A percentile compares a stretch with the other conserved stretches of the same genome.
Evolutionary conservation across 2,329 filamentous ascomycete species (phyloP).

Genomic region (Fusarium succisae): DNA sequence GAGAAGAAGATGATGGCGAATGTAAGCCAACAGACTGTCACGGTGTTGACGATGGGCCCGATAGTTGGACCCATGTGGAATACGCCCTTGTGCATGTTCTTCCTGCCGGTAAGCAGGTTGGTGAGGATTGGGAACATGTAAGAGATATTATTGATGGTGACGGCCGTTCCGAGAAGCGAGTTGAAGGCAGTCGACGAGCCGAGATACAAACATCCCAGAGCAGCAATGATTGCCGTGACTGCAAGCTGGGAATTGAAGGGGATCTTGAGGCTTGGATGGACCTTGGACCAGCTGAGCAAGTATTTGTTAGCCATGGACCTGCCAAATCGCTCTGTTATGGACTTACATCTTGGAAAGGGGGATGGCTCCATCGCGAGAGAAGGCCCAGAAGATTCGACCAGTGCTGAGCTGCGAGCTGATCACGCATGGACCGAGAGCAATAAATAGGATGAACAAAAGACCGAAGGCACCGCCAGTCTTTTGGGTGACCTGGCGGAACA

Average conservation of each 20-base stretch:
- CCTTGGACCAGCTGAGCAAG: background rate
- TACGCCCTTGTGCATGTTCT: conserved; percentile 4
- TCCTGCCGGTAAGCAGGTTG: background rate
- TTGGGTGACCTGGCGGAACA: background rate
- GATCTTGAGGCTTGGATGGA: background rate
- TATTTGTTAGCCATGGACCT: background rate
- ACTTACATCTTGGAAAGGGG: background rate
- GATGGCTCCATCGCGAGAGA: background rate
- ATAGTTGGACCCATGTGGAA: background rate
- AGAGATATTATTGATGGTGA: conserved; percentile 4
- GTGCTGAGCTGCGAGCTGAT: conserved; percentile 9
- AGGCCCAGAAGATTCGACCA: conserved; percentile 7
- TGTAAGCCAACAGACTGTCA: background rate
- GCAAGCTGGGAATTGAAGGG: background rate
- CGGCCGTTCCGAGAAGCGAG: background rate
- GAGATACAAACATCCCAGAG: background rate
- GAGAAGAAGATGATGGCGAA: conserved; percentile 15
- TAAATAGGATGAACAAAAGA: background rate
- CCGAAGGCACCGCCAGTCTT: background rate
- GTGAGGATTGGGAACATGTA: conserved; percentile 6
- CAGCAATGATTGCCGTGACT: background rate
- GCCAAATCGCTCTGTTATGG: too few species aligned
- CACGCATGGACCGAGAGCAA: background rate
- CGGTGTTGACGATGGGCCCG: background rate
- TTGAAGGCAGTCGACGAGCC: conserved; percentile 9